Conservation (phyloP, 176 grass and related monocot species). For the Oryza glaberrima region DNA sequence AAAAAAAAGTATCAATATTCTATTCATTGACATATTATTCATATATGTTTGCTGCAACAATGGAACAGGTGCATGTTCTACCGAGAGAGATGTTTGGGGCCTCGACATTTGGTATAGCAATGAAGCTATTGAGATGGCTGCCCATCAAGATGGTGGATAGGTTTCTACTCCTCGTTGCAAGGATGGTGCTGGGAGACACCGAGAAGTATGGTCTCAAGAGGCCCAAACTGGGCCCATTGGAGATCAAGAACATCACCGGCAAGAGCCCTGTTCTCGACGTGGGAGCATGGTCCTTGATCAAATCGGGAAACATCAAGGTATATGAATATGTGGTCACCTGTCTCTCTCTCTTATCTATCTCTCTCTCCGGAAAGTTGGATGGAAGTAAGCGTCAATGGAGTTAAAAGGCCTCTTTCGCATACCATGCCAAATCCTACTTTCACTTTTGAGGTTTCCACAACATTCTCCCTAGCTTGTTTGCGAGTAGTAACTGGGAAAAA, state of each 20-base stretch:
- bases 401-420: constrained; percentile 29
- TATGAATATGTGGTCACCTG: not conserved
- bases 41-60: not conserved
- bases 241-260: constrained; percentile 76
- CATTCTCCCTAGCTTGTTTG: constrained; percentile 34
- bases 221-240: constrained; percentile 86
- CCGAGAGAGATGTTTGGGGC: constrained; percentile 84
- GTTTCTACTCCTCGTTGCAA: constrained; percentile 62
- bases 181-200: constrained; percentile 66
- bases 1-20: not conserved
- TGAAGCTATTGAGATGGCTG: constrained; percentile 75
- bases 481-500: constrained; percentile 13
- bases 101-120: constrained; percentile 74
- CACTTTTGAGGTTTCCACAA: constrained; percentile 46
- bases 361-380: not conserved
- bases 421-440: constrained; percentile 37
- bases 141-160: constrained; percentile 75
- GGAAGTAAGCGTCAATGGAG: constrained; percentile 17
- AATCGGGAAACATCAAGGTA: constrained; percentile 86
- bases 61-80: constrained; percentile 78
- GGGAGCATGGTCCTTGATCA: constrained; percentile 83
- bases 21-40: not conserved
- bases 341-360: not conserved
- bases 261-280: constrained; percentile 96
- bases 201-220: constrained; percentile 79